A percentile compares a stretch with the other conserved stretches of the same genome.
These are phyloP conservation scores for Omphalotus guepiniiformis DNA, from an alignment of 768 basidiomycete species.

Conservation along the genomic window DNA sequence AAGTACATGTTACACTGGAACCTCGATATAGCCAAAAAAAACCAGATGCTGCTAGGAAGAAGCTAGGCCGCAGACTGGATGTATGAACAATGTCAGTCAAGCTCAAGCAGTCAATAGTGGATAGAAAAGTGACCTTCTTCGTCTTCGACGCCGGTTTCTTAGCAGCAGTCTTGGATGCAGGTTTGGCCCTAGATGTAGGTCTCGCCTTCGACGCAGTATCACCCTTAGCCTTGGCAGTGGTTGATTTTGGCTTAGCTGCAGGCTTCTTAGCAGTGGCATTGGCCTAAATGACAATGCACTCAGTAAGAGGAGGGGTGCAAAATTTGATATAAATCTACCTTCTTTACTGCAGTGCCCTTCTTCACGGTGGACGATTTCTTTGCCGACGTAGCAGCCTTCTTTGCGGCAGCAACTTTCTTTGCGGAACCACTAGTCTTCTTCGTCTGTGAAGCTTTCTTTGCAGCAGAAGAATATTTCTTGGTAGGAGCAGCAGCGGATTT, in stretches of 20 bases:
- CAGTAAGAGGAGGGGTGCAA: slow-evolving; percentile 15
- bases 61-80: too few relatives aligned
- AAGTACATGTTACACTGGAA: too few relatives aligned
- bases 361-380: slow-evolving; percentile 15
- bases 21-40: too few relatives aligned
- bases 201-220: slow-evolving; percentile 26
- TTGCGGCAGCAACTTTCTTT: slow-evolving; percentile 36
- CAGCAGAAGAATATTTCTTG: slow-evolving; percentile 15
- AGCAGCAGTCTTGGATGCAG: slow-evolving; percentile 24
- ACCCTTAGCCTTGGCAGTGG: slow-evolving; percentile 31
- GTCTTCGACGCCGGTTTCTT: slow-evolving; percentile 30
- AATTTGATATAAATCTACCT: slow-evolving; percentile 8
- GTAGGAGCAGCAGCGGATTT: slow-evolving; percentile 11
- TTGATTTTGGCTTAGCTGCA: slow-evolving; percentile 22
- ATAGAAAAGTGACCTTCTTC: slow-evolving; percentile 1
- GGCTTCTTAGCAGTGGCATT: slow-evolving; percentile 30
- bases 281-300: slow-evolving; percentile 24
- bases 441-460: slow-evolving; percentile 11
- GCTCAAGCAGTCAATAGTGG: too few relatives aligned
- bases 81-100: too few relatives aligned
- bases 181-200: slow-evolving; percentile 22
- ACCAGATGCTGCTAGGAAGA: too few relatives aligned
- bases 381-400: slow-evolving; percentile 22
- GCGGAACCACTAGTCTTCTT: slow-evolving; percentile 28
- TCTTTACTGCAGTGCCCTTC: slow-evolving; percentile 18